Evolutionary conservation across 306 rosid genomes (phyloP).

Genomic region (Pterocarpus macrocarpus): DNA sequence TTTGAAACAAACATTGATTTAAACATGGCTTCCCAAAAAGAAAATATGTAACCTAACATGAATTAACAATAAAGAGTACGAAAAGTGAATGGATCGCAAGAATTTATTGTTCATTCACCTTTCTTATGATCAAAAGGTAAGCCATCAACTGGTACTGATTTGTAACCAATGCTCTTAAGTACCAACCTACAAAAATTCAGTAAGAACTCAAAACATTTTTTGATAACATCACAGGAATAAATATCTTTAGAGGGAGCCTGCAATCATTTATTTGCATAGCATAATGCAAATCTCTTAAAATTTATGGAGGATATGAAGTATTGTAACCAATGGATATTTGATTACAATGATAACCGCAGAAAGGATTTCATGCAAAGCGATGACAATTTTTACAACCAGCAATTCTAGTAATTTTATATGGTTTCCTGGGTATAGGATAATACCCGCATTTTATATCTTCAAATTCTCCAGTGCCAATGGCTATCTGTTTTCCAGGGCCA

Average conservation of each 20-base stretch:
- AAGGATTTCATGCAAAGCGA: conserved; percentile 32
- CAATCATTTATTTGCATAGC: conserved; percentile 37
- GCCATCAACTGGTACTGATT: conserved; percentile 85
- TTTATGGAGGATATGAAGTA: conserved; percentile 11
- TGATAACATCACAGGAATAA: conserved; percentile 24
- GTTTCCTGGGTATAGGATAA: conserved; percentile 21
- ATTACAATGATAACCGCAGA: conserved; percentile 20
- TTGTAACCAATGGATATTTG: conserved; percentile 28
- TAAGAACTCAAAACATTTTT: conserved; percentile 7
- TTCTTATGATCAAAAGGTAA: conserved; percentile 81
- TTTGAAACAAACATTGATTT: conserved; percentile 29
- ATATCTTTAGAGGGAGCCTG: conserved; percentile 12
- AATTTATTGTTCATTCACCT: conserved; percentile 58
- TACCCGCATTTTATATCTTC: conserved; percentile 89
- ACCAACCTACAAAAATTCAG: conserved; percentile 70
- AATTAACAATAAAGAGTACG: conserved; percentile 7
- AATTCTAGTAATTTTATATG: conserved; percentile 21
- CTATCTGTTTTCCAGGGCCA: conserved; percentile 78
- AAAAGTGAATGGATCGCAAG: conserved; percentile 24
- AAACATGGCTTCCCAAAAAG: conserved; percentile 7
- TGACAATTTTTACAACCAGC: conserved; percentile 36
- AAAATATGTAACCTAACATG: conserved; percentile 10
- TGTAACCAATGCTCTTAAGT: conserved; percentile 95
- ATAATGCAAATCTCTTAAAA: conserved; percentile 14
- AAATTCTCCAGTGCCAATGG: conserved; percentile 78